These are phyloP conservation scores for Candida cerambycidarum DNA, from an alignment of 805 yeast genomes.

Conservation along the genomic window DNA sequence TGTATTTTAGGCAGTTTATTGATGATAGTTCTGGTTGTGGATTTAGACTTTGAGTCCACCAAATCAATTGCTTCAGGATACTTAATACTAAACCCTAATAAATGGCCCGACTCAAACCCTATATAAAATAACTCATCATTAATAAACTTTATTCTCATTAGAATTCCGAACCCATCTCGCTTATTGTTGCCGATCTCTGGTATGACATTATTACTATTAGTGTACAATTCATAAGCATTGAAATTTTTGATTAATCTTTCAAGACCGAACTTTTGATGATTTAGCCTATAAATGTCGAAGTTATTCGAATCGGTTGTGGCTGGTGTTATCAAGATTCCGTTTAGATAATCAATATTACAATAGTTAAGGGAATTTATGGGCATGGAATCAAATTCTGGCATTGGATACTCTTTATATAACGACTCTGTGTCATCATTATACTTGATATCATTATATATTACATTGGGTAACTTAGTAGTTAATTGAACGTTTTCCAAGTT, in stretches of 20 bases:
- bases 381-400: conserved; percentile 34
- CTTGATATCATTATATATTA: conserved; percentile 15
- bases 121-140: conserved; percentile 29
- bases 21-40: conserved; percentile 16
- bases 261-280: conserved; percentile 9
- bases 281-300: conserved; percentile 58
- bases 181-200: conserved; percentile 17
- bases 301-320: conserved; percentile 62
- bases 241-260: conserved; percentile 34
- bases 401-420: conserved; percentile 10
- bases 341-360: conserved; percentile 54
- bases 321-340: conserved; percentile 51
- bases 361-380: conserved; percentile 77
- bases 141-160: conserved; percentile 56
- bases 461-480: conserved; percentile 11
- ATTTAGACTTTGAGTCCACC: neutral
- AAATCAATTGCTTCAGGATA: conserved; percentile 3
- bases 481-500: conserved; percentile 14
- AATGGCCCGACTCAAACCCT: conserved; percentile 77
- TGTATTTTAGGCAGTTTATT: conserved; percentile 24
- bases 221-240: conserved; percentile 22
- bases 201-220: conserved; percentile 8
- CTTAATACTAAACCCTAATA: conserved; percentile 28
- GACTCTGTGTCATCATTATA: conserved; percentile 25
- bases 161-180: conserved; percentile 53